Evolutionary conservation across 2,329 filamentous ascomycete genomes (phyloP).

Genomic region (Colletotrichum sp.): DNA sequence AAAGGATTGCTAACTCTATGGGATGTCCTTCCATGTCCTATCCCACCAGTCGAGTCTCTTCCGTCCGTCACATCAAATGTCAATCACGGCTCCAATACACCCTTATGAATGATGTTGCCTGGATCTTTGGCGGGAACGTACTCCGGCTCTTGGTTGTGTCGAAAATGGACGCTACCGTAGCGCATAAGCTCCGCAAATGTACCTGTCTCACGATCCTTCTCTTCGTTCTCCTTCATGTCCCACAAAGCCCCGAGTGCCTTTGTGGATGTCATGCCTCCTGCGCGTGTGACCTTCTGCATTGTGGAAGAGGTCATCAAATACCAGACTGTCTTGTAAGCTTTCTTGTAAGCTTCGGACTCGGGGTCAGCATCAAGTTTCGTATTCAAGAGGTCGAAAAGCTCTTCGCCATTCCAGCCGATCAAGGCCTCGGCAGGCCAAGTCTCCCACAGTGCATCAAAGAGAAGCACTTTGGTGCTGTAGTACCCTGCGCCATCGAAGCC

Average conservation of each 20-base stretch:
- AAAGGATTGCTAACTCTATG: not conserved
- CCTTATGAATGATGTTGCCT: not conserved
- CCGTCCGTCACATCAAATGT: not conserved
- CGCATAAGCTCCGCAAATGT: slow-evolving; percentile 6
- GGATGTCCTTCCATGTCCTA: fast-evolving
- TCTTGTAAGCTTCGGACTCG: not conserved
- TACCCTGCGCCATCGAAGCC: slow-evolving; percentile 29
- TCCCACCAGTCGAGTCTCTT: not conserved
- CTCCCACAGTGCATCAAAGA: not conserved
- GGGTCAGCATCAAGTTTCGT: not conserved
- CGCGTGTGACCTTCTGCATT: slow-evolving; percentile 6
- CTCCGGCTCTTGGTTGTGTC: not conserved
- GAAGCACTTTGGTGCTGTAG: slow-evolving; percentile 7
- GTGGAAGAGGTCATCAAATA: not conserved
- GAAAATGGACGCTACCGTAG: not conserved
- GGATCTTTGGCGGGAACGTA: not conserved
- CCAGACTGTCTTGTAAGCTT: not conserved
- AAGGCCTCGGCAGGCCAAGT: not conserved
- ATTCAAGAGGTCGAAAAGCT: not conserved
- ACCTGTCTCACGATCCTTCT: not conserved
- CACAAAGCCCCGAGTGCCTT: not conserved
- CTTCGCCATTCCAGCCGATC: slow-evolving; percentile 2
- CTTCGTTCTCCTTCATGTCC: not conserved
- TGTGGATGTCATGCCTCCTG: not conserved
- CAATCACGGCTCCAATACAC: not conserved